phyloP scores from a whole-genome alignment of 257 asterid species.

The Nicotiana attenuata region DNA sequence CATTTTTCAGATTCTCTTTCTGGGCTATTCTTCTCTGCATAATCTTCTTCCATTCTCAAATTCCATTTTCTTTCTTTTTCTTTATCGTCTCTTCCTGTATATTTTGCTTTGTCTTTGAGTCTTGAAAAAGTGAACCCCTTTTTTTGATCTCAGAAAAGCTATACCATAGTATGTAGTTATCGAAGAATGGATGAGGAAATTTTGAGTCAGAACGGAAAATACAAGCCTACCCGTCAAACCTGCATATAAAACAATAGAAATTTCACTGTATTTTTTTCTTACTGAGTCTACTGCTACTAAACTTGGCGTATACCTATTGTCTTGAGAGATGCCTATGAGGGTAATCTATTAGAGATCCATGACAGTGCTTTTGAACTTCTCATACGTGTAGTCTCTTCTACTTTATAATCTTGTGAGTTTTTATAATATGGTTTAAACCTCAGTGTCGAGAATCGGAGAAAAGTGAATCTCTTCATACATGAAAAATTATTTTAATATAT shows the following conservation, averaged over 20 bases:
- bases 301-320: no score
- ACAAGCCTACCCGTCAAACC: neutral
- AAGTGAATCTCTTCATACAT: no score
- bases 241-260: neutral
- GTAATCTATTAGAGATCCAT: no score
- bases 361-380: no score
- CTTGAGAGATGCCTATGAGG: neutral
- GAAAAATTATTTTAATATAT: no score
- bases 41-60: slow-evolving; percentile 20
- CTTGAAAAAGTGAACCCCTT: slow-evolving; percentile 8
- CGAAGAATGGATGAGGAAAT: neutral
- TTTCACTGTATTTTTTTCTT: neutral
- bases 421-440: no score
- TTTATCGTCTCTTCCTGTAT: neutral
- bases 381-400: no score
- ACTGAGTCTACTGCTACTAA: neutral
- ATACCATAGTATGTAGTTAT: no score
- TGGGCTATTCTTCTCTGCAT: slow-evolving; percentile 35
- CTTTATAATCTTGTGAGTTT: no score
- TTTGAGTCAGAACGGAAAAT: neutral
- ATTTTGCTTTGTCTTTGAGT: neutral
- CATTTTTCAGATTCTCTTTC: no score
- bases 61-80: slow-evolving; percentile 11
- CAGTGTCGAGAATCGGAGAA: no score
- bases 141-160: neutral